These are phyloP conservation scores for Penicillium manginii DNA, from an alignment of 495 filamentous ascomycete genomes.

Conservation along the genomic window DNA sequence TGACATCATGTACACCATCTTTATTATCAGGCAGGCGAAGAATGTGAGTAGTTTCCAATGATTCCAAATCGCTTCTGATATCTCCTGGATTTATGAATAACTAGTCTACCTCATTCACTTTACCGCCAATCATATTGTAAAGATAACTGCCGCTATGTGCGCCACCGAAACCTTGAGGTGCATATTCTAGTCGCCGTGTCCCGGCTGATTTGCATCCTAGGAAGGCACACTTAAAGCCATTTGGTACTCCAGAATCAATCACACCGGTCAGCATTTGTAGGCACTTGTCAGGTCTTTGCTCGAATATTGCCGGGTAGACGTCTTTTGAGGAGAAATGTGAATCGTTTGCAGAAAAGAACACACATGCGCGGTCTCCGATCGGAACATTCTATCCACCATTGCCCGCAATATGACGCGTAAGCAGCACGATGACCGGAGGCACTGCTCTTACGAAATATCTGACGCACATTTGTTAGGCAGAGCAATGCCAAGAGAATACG, in stretches of 20 bases:
- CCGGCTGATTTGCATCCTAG: constrained; percentile 9
- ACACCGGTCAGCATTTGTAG: constrained; percentile 10
- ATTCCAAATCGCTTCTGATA: not conserved
- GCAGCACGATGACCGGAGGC: constrained; percentile 9
- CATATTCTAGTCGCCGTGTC: constrained; percentile 8
- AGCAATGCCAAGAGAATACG: constrained; percentile 6
- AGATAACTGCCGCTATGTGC: constrained; percentile 10
- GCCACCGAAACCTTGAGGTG: constrained; percentile 8
- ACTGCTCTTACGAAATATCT: constrained; percentile 3
- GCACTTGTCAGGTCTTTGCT: constrained; percentile 7
- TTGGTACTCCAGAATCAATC: constrained; percentile 7
- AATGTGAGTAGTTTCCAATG: not conserved
- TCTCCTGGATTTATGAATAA: not conserved
- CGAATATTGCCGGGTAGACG: constrained; percentile 5
- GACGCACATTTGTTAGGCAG: constrained; percentile 6
- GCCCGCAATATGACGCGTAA: constrained; percentile 7
- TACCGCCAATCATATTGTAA: constrained; percentile 15
- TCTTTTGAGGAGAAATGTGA: constrained; percentile 5
- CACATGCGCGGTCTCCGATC: constrained; percentile 9
- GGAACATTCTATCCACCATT: constrained; percentile 7
- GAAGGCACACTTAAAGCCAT: constrained; percentile 12
- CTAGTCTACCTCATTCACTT: constrained; percentile 10
- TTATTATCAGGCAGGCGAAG: constrained; percentile 8
- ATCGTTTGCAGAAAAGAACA: constrained; percentile 7
- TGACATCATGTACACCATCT: not conserved